Evolutionary conservation across 129 eudicot genomes (phyloP).

Genomic region (Lactuca sativa): DNA sequence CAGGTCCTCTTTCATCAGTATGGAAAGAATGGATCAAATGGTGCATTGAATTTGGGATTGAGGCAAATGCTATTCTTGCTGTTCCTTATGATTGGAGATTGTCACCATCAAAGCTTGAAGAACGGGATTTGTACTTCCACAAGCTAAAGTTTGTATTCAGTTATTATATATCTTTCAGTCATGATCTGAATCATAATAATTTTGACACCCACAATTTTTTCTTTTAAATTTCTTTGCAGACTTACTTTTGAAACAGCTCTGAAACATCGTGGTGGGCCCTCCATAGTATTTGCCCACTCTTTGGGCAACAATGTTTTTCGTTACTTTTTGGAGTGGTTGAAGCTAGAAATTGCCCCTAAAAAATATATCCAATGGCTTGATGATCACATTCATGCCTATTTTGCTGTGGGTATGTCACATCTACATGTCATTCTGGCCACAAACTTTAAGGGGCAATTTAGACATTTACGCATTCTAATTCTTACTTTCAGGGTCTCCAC

Average conservation of each 20-base stretch:
- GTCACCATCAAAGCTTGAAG: slow-evolving; percentile 94
- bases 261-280: slow-evolving; percentile 96
- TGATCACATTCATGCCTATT: slow-evolving; percentile 94
- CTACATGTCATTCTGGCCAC: slow-evolving; percentile 4
- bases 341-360: slow-evolving; percentile 91
- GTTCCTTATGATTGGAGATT: slow-evolving; percentile 98
- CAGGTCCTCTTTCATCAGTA: slow-evolving; percentile 98
- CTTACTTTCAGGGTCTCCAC: slow-evolving; percentile 76
- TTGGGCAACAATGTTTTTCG: slow-evolving; percentile 95
- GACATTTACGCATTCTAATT: slow-evolving; percentile 17
- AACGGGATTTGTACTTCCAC: slow-evolving; percentile 95
- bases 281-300: slow-evolving; percentile 92
- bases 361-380: slow-evolving; percentile 76
- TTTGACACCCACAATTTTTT: background rate
- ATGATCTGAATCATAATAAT: background rate
- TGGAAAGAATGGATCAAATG: slow-evolving; percentile 99
- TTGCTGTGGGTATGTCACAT: slow-evolving; percentile 80
- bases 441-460: slow-evolving; percentile 13
- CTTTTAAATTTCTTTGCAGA: slow-evolving; percentile 44
- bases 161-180: background rate
- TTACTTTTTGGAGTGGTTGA: slow-evolving; percentile 96
- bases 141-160: slow-evolving; percentile 69
- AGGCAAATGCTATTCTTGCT: slow-evolving; percentile 92
- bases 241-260: slow-evolving; percentile 89
- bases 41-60: slow-evolving; percentile 97